Conservation (phyloP, 2,329 filamentous ascomycete species). For the Pestalotiopsis sp. region DNA sequence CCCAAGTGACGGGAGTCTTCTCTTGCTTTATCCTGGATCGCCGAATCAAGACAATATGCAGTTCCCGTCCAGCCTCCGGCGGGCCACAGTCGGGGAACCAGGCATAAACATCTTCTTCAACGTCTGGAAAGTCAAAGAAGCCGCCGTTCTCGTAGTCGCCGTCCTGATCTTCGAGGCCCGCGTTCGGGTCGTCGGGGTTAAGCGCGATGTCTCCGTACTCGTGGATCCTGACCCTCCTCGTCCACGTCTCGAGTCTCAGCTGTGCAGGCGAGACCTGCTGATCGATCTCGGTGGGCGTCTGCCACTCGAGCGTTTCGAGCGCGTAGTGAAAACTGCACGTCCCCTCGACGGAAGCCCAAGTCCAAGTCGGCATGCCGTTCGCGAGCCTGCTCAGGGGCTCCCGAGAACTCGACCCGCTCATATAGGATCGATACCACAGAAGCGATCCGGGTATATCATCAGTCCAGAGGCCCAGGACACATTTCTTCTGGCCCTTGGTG, state of each 20-base stretch:
- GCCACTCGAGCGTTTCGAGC: background rate
- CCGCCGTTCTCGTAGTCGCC: background rate
- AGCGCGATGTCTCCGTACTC: background rate
- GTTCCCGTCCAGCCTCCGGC: background rate
- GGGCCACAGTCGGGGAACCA: slow-evolving; percentile 11
- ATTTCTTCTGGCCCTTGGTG: background rate
- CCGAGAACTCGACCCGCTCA: too few relatives aligned
- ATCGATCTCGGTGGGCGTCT: slow-evolving; percentile 3
- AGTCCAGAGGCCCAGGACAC: slow-evolving; percentile 15
- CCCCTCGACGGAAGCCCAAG: slow-evolving; percentile 13
- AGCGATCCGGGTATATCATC: slow-evolving; percentile 6
- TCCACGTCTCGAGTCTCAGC: slow-evolving; percentile 5
- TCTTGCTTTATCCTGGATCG: background rate
- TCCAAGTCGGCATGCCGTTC: slow-evolving; percentile 13
- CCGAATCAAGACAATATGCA: slow-evolving; percentile 1
- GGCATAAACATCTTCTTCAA: background rate
- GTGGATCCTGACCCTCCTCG: slow-evolving; percentile 2
- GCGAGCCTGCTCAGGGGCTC: background rate
- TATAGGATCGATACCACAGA: slow-evolving; percentile 8
- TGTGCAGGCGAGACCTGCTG: background rate
- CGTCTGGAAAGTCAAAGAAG: too few relatives aligned
- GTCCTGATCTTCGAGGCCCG: background rate
- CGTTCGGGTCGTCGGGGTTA: slow-evolving; percentile 1
- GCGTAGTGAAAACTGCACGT: background rate
- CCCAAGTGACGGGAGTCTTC: background rate